Evolutionary conservation across 768 basidiomycete genomes (phyloP), one percentile per base, ranked within the genome.

Genomic region (Lactarius indigo): DNA sequence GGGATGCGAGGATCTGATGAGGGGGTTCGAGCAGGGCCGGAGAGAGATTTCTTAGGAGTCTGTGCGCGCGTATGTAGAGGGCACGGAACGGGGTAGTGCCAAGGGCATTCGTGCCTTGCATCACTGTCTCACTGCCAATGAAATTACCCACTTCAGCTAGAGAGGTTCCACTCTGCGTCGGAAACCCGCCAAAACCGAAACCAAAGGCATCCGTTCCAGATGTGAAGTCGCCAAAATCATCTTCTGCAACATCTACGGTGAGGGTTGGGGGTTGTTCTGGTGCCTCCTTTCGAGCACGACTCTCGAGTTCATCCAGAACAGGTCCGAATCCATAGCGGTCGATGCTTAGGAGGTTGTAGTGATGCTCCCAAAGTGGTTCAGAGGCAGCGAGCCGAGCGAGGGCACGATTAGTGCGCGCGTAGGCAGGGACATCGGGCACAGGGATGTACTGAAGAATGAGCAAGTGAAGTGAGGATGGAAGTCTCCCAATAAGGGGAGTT

Each of bases 141-240:
- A 83, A 83, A 68, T 83, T 80, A 28, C 79, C 82, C 75, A 85
- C 79, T 68, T 84, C 83, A 8, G 78, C 83, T 5, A 75, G 72
- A 6, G 73, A 70, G 5, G 75, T 26, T 57, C 41, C 44, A 37
- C 58, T 68, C n/a, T 63, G 61, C 26, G 68, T 33, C 18, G 68
- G n/a, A 12, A 42, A 41, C 5, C 55, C 41, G 13, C 57, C 58
- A 31, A 64, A 39, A 18, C 31, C 44, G 31, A 59, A 61, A 57
- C 68, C 52, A 54, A 70, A 58, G 5, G 65, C 30, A 58, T 69
- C 72, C 30, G 65, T 47, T 65, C 60, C 50, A 41, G 73, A 83
- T 82, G 89, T 84, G 74, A 94, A 93, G 73, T 95, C 94, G 4
- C 94, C 95, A 77, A 96, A 96, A 30, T 94, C 93, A 71, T 96